Evolutionary conservation across 2,329 filamentous ascomycete genomes (phyloP).

Genomic region (Tolypocladium tropicale): DNA sequence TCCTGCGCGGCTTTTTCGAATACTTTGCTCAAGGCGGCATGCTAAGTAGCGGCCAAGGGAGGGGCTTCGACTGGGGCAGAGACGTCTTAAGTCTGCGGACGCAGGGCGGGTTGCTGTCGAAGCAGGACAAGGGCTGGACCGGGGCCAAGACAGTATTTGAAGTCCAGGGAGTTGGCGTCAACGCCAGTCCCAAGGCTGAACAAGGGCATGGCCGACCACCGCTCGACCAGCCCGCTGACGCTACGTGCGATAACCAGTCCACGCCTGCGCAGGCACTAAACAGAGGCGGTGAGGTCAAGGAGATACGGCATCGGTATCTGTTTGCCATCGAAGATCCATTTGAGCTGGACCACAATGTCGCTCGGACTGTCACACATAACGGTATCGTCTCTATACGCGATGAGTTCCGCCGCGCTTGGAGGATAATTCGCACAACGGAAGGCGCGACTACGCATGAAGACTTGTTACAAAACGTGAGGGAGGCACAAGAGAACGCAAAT

Average conservation of each 20-base stretch:
- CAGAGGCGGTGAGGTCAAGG: conserved; percentile 42
- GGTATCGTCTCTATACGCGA: conserved; percentile 75
- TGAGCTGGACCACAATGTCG: conserved; percentile 79
- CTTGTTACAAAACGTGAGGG: conserved; percentile 41
- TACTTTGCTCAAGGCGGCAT: conserved; percentile 61
- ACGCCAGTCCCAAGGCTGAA: conserved; percentile 1
- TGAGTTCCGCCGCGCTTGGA: conserved; percentile 73
- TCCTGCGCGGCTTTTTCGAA: conserved; percentile 78
- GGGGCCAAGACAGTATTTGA: conserved; percentile 64
- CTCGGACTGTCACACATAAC: conserved; percentile 71
- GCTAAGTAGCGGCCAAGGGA: conserved; percentile 38
- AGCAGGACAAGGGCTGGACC: conserved; percentile 76
- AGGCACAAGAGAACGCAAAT: conserved; percentile 11
- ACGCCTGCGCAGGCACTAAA: conserved; percentile 6
- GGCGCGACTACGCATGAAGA: conserved; percentile 31
- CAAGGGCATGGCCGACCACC: not conserved
- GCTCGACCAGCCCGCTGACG: not conserved
- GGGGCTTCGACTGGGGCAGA: conserved; percentile 69
- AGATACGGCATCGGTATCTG: conserved; percentile 69
- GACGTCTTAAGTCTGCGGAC: conserved; percentile 73
- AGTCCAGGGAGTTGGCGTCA: conserved; percentile 24
- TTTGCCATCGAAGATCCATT: conserved; percentile 92
- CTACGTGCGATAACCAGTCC: not conserved
- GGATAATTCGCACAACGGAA: conserved; percentile 51
- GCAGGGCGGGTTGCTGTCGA: conserved; percentile 57